Evolutionary conservation across 208 protist species (phyloP).

Genomic region (Vickermania ingenoplastis): DNA sequence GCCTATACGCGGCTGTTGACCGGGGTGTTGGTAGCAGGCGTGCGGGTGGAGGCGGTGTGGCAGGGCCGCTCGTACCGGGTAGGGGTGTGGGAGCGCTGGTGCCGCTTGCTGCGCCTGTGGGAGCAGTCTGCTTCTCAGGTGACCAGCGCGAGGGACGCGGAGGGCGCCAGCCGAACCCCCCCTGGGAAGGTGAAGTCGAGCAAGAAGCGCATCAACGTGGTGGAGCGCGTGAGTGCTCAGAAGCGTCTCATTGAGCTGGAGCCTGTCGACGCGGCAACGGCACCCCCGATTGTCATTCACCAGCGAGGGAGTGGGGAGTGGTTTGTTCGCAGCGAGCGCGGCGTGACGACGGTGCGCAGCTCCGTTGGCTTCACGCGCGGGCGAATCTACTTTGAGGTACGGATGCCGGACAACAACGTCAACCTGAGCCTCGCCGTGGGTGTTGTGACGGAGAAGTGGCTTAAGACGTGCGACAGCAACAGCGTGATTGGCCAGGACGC

Average conservation of each 20-base stretch:
- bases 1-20: conserved; percentile 46
- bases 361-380: conserved; percentile 65
- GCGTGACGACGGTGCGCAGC: conserved; percentile 36
- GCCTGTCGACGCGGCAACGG: not conserved
- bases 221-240: not conserved
- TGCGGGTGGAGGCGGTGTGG: conserved; percentile 60
- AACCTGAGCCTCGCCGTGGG: conserved; percentile 40
- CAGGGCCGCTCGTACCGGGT: conserved; percentile 18
- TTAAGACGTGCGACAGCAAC: conserved; percentile 9
- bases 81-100: conserved; percentile 36
- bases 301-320: conserved; percentile 27
- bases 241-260: conserved; percentile 1
- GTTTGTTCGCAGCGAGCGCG: conserved; percentile 23
- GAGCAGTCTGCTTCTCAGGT: conserved; percentile 10
- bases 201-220: not conserved
- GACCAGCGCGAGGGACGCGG: not conserved
- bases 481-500: conserved; percentile 51
- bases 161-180: not conserved
- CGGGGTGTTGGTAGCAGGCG: conserved; percentile 44
- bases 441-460: conserved; percentile 35
- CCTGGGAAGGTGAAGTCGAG: not conserved
- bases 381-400: conserved; percentile 84
- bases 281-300: conserved; percentile 9
- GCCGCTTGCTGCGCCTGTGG: conserved; percentile 35
- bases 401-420: conserved; percentile 36